Conservation (phyloP, 1,139 yeast species). For the Nakaseomyces nivariensis region DNA sequence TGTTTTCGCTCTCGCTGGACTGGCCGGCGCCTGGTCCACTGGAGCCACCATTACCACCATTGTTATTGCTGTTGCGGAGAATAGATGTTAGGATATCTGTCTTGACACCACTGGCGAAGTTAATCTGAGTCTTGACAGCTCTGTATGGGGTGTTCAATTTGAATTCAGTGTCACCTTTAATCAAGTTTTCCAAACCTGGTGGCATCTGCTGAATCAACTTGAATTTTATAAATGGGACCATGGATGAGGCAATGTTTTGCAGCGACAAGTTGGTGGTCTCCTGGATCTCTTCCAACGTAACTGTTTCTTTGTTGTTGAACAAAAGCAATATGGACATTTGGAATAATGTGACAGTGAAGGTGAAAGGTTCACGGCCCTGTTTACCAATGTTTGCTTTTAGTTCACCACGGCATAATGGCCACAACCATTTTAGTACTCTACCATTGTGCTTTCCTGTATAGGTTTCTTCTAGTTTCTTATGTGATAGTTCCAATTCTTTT, state of each 20-base stretch:
- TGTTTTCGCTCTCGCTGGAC: conserved; percentile 56
- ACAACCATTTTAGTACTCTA: conserved; percentile 86
- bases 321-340: conserved; percentile 82
- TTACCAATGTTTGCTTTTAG: conserved; percentile 78
- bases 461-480: conserved; percentile 55
- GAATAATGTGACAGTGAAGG: conserved; percentile 70
- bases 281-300: conserved; percentile 51
- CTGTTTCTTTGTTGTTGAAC: conserved; percentile 47
- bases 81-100: conserved; percentile 37
- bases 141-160: conserved; percentile 74
- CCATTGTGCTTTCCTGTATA: conserved; percentile 77
- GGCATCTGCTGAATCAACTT: conserved; percentile 63
- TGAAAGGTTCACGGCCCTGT: conserved; percentile 75
- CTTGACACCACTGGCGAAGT: conserved; percentile 76
- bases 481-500: conserved; percentile 50
- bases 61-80: conserved; percentile 6
- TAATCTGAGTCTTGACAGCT: conserved; percentile 75
- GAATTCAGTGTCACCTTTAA: conserved; percentile 49
- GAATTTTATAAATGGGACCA: conserved; percentile 70
- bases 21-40: conserved; percentile 2
- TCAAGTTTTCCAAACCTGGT: conserved; percentile 40
- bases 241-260: conserved; percentile 61
- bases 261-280: conserved; percentile 60
- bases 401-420: conserved; percentile 93
- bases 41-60: neutral